Evolutionary conservation across 192 early-diverging fungal species (phyloP), one percentile per base, ranked within the genome.

Genomic region (Podila clonocystis): DNA sequence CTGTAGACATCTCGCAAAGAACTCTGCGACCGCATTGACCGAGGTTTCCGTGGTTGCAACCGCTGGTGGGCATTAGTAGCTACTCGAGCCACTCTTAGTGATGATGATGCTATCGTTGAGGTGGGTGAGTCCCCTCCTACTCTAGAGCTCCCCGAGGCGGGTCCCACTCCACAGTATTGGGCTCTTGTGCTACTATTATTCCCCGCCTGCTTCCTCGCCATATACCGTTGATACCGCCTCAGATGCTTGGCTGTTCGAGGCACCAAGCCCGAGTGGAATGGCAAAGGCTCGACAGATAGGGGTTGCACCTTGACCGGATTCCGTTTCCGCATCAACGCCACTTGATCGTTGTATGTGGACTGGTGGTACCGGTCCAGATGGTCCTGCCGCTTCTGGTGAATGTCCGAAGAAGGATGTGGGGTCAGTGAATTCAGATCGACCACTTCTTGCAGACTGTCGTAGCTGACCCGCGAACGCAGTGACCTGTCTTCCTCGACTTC

Each of bases 251-350:
- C 20, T 0, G 76, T 80, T 19, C 70, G 67, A 2, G 76, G 70
- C 4, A 80, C 76, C n/a, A 80, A 49, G 7, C 57, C 70, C 26
- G 70, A 70, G 59, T 80, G 76, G 70, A 80, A 80, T 0, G 64
- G 63, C 4, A 80, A 45, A 2, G 76, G 76, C 34, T 80, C 76
- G 5, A 73, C 68, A 26, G 76, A 80, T 30, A 80, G 68, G 15
- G 77, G 70, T 20, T 80, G 77, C 12, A 73, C 77, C 29, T 36
- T 19, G 3, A 67, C 30, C n/a, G 77, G 77, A 34, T 80, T 80
- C 22, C 52, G 19, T 7, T 31, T 26, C 48, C 59, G 64, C 8
- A n/a, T 48, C 3, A 30, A 15, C 8, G 58, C 22, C 49, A 9
- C n/a, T 7, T 29, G 17, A 2, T 19, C 3, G 1, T 2, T 22